Conservation (phyloP, 768 basidiomycete genomes). For the Mycena indigotica region DNA sequence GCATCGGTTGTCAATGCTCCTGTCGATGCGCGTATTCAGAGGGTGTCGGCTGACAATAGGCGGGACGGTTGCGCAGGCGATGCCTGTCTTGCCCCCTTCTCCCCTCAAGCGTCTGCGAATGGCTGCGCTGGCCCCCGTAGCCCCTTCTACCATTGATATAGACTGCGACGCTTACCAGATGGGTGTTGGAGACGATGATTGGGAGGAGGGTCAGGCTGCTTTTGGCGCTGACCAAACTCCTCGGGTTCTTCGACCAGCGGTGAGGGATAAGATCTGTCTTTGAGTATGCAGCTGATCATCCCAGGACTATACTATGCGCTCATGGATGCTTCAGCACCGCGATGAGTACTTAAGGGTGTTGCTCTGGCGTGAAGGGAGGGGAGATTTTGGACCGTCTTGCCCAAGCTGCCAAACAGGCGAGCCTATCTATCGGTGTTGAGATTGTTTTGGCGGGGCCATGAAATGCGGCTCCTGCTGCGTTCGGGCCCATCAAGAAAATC, state of each 20-base stretch:
- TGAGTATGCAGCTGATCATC: too few species aligned
- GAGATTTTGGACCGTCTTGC: neutral
- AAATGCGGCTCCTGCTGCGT: constrained; percentile 15
- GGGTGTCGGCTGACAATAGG: constrained; percentile 1
- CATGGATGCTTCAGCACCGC: too few species aligned
- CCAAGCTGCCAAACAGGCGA: neutral
- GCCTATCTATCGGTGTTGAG: neutral
- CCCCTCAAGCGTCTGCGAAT: neutral
- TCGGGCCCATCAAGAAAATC: constrained; percentile 1
- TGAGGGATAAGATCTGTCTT: neutral
- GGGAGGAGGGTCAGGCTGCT: neutral
- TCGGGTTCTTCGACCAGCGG: neutral
- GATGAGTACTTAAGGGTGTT: too few species aligned
- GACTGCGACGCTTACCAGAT: neutral
- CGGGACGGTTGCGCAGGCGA: neutral
- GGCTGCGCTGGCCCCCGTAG: neutral
- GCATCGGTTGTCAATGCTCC: neutral
- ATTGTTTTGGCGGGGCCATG: constrained; percentile 13
- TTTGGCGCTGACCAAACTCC: neutral
- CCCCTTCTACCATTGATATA: neutral
- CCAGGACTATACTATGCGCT: too few species aligned
- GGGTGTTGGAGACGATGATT: neutral
- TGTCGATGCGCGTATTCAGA: neutral
- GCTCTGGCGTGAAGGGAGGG: neutral
- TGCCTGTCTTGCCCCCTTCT: neutral